These are phyloP conservation scores for Mallotus japonicus DNA, from an alignment of 441 rosid species.

Conservation along the genomic window DNA sequence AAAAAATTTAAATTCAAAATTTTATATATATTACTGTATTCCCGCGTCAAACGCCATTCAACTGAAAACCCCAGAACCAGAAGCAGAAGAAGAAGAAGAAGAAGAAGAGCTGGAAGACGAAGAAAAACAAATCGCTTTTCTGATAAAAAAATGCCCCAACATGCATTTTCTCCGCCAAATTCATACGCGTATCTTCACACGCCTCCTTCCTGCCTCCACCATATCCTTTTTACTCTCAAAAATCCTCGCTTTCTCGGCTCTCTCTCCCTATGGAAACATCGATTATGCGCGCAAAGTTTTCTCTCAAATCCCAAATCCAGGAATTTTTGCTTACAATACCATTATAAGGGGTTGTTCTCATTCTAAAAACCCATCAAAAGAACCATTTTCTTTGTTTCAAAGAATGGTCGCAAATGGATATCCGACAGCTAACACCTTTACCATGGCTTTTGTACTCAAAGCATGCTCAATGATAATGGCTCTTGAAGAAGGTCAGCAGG, in stretches of 20 bases:
- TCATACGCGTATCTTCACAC: constrained; percentile 20
- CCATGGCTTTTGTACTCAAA: constrained; percentile 24
- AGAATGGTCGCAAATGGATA: constrained; percentile 17
- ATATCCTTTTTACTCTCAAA: constrained; percentile 25
- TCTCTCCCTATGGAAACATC: constrained; percentile 24
- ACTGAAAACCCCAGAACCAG: not conserved
- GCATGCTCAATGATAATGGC: constrained; percentile 19
- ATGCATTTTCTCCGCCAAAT: constrained; percentile 24
- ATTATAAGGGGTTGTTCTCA: constrained; percentile 16
- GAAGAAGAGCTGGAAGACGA: constrained; percentile 20
- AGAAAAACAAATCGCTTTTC: constrained; percentile 6
- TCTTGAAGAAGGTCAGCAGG: constrained; percentile 19
- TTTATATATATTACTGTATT: not conserved
- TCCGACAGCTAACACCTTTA: constrained; percentile 24
- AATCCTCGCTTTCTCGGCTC: constrained; percentile 25
- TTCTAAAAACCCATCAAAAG: constrained; percentile 16
- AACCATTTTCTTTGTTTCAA: constrained; percentile 15
- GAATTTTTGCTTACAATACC: constrained; percentile 23
- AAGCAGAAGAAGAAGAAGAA: not conserved
- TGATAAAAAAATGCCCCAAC: constrained; percentile 24
- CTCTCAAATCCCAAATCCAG: constrained; percentile 17
- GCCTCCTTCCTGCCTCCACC: constrained; percentile 9
- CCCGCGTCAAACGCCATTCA: not conserved
- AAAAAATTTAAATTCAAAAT: too few relatives aligned
- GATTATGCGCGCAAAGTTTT: constrained; percentile 24